Evolutionary conservation across 1,284 basidiomycete species (phyloP).

Genomic region (Cutaneotrichosporon sp.): DNA sequence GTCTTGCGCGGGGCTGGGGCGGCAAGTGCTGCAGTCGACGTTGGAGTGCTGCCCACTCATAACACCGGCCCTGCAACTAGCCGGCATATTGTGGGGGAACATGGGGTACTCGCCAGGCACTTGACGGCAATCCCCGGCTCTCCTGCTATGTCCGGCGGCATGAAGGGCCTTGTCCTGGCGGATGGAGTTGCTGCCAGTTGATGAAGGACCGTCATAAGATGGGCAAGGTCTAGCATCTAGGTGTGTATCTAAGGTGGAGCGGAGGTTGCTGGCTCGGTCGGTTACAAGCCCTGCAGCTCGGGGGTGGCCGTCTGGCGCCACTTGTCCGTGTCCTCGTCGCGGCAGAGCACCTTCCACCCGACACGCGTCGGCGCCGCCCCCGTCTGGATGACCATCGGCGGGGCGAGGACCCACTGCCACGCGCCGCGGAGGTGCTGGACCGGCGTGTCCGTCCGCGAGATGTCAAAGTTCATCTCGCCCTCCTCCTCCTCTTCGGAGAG

Average conservation of each 20-base stretch:
- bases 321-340: not conserved
- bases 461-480: conserved; percentile 5
- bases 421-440: not conserved
- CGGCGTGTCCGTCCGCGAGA: not conserved
- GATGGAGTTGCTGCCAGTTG: not conserved
- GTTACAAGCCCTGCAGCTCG: conserved; percentile 10
- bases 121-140: not conserved
- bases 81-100: not conserved
- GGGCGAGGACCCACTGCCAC: conserved; percentile 19
- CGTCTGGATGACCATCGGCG: conserved; percentile 10
- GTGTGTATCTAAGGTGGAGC: not conserved
- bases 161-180: not conserved
- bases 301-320: not conserved
- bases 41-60: too few species aligned
- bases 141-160: not conserved
- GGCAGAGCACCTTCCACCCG: conserved; percentile 22
- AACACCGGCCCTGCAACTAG: not conserved
- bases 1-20: too few species aligned
- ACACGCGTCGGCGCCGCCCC: conserved; percentile 14
- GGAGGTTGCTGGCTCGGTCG: not conserved
- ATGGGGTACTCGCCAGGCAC: not conserved
- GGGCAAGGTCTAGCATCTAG: not conserved
- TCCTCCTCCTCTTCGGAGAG: conserved; percentile 6
- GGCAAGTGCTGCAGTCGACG: too few species aligned
- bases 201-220: not conserved